A percentile compares a stretch with the other conserved stretches of the same genome.
Conservation (phyloP, 129 eudicot genomes). For the Sambucus nigra region DNA sequence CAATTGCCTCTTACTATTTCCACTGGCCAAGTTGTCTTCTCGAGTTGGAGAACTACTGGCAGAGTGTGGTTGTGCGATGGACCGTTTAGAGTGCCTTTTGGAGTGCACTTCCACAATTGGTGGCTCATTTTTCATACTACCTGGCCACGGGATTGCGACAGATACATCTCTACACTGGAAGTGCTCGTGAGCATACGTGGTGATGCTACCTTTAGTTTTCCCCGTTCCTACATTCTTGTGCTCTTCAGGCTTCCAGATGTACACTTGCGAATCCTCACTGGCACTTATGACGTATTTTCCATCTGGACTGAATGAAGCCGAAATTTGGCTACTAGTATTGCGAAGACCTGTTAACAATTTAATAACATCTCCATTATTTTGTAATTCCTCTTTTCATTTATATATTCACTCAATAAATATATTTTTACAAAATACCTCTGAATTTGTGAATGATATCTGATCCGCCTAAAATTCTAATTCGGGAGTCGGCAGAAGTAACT, state of each 20-base stretch:
- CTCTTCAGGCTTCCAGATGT: slow-evolving; percentile 75
- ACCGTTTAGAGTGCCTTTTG: slow-evolving; percentile 39
- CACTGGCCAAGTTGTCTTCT: slow-evolving; percentile 20
- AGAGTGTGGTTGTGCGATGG: slow-evolving; percentile 16
- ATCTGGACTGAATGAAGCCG: slow-evolving; percentile 61
- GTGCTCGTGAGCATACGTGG: slow-evolving; percentile 43
- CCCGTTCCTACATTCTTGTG: slow-evolving; percentile 21
- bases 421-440: slow-evolving; percentile 35
- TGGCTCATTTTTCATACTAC: slow-evolving; percentile 32
- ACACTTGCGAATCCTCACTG: slow-evolving; percentile 87
- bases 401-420: background rate
- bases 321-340: slow-evolving; percentile 74
- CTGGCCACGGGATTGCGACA: slow-evolving; percentile 65
- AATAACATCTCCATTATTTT: background rate
- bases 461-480: slow-evolving; percentile 51
- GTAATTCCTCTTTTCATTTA: background rate
- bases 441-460: slow-evolving; percentile 46
- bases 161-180: slow-evolving; percentile 70
- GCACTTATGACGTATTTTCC: slow-evolving; percentile 72
- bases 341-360: slow-evolving; percentile 43
- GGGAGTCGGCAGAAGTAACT: slow-evolving; percentile 74
- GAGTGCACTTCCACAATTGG: slow-evolving; percentile 44
- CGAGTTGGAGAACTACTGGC: slow-evolving; percentile 21
- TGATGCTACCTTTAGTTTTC: slow-evolving; percentile 22
- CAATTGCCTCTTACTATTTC: slow-evolving; percentile 33